Evolutionary conservation across 345 rosid species (phyloP).

Genomic region (Gossypium mustelinum): DNA sequence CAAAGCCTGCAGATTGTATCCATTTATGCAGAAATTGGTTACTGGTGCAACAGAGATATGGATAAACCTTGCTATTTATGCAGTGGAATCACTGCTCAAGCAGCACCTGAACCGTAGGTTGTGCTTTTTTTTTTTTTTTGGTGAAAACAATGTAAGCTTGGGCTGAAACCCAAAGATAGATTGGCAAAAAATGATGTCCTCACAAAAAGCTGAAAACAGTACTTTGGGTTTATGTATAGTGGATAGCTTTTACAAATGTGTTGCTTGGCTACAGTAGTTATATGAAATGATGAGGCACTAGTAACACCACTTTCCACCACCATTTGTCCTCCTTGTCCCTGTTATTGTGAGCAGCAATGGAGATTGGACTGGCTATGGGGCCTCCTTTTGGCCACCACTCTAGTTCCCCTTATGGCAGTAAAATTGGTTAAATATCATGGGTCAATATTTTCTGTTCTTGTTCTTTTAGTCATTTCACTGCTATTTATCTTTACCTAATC

Average conservation of each 20-base stretch:
- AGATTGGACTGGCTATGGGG: slow-evolving; percentile 26
- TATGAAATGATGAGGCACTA: slow-evolving; percentile 47
- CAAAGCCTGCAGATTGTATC: background rate
- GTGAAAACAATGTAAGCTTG: slow-evolving; percentile 20
- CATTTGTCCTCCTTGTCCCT: slow-evolving; percentile 46
- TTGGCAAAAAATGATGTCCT: slow-evolving; percentile 9
- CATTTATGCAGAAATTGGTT: background rate
- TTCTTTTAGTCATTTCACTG: background rate
- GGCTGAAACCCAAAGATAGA: slow-evolving; percentile 16
- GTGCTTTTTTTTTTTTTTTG: background rate
- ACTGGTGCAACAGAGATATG: background rate
- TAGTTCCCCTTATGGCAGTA: background rate
- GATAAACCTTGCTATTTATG: background rate
- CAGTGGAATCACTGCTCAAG: slow-evolving; percentile 15
- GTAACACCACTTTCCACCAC: slow-evolving; percentile 58
- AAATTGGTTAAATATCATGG: background rate
- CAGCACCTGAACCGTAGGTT: slow-evolving; percentile 24
- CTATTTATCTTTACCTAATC: slow-evolving; percentile 1
- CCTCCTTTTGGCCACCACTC: slow-evolving; percentile 22
- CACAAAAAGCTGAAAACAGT: slow-evolving; percentile 24
- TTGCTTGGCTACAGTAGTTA: slow-evolving; percentile 24
- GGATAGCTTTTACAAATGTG: slow-evolving; percentile 35
- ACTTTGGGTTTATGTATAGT: slow-evolving; percentile 20
- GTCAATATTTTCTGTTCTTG: background rate
- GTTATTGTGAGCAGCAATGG: slow-evolving; percentile 29